phyloP scores from a whole-genome alignment of 306 rosid genomes.

The Trichosanthes truncata region DNA sequence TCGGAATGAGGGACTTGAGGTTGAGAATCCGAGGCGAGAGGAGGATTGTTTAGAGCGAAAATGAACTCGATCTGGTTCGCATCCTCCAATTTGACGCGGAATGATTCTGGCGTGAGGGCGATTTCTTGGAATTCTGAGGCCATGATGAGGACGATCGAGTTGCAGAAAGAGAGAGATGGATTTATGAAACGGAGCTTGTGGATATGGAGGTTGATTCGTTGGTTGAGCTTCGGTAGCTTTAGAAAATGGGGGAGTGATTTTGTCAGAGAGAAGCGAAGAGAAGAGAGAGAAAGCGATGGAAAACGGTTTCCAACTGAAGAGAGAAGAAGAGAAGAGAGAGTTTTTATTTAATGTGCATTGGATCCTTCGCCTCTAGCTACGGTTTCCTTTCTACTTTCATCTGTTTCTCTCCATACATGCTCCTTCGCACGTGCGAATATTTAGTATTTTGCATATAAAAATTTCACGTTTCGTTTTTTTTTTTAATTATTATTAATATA shows the following conservation, averaged over 20 bases:
- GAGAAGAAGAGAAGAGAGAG: background rate
- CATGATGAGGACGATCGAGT: background rate
- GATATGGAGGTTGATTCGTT: background rate
- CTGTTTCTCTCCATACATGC: background rate
- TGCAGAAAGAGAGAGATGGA: background rate
- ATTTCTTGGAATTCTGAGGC: slow-evolving; percentile 3
- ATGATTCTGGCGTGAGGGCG: slow-evolving; percentile 1
- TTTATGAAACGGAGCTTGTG: background rate
- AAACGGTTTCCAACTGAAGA: slow-evolving; percentile 14
- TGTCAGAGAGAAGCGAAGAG: background rate
- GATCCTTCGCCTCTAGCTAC: slow-evolving; percentile 5
- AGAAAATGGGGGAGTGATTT: background rate
- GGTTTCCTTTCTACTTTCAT: background rate
- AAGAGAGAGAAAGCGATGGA: slow-evolving; percentile 6
- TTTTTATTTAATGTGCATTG: background rate
- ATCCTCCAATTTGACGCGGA: background rate
- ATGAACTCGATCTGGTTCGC: background rate
- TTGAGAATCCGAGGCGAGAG: background rate
- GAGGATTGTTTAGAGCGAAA: background rate
- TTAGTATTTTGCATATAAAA: background rate
- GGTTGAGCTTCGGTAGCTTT: background rate
- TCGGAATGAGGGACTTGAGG: background rate
- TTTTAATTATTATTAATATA: too few species aligned
- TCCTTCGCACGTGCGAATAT: background rate
- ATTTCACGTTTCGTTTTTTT: background rate